Base-by-base conservation (phyloP, 106 monocot genomes). In the Allium fistulosum region DNA sequence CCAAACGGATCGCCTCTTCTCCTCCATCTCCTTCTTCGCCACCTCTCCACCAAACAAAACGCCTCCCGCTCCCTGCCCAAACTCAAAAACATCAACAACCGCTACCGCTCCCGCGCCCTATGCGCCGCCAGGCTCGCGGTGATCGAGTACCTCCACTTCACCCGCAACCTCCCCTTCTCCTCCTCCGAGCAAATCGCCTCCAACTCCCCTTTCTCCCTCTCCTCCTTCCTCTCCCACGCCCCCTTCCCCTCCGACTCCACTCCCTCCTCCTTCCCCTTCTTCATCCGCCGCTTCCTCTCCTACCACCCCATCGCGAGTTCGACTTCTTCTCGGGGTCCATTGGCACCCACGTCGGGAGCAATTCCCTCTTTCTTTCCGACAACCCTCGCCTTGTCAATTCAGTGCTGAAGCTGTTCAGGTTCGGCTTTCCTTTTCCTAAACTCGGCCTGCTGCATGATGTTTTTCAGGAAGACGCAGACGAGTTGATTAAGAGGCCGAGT, bases 261-360 rank as follows among this genome's bases (percentile, higher is more conserved):
- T 65, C 51, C 69, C 48, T 2, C 50, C 59, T 9, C 64, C 49
- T 45, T 67, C 26, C 64, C 73, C 57, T 51, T 74, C 52, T 28
- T 73, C 61, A 48, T 95, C 63, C 79, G 81, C 69, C 79, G 83
- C 78, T 79, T 69, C 74, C 81, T 95, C 69, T 49, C 77, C 70
- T 95, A 72, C 75, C 68, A 73, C 47, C 88, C 80, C 58, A 65
- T 91, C 83, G 85, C 83, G 91, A 91, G 81, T 79, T 85, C 75
- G 83, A 83, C 10, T 95, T 95, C 85, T 86, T 95, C 79, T 83
- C 83, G 73, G 95, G 91, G 64, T 76, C 75, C 70, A 88, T 95
- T 66, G 94, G 94, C 37, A 28, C 10, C 45, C 26, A 9, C 55
- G 1, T 11, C 55, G 26, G 57, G 46, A 27, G 13, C 63, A 18